Conservation (phyloP, 331 rosid species). For the Pyracantha coccinea region DNA sequence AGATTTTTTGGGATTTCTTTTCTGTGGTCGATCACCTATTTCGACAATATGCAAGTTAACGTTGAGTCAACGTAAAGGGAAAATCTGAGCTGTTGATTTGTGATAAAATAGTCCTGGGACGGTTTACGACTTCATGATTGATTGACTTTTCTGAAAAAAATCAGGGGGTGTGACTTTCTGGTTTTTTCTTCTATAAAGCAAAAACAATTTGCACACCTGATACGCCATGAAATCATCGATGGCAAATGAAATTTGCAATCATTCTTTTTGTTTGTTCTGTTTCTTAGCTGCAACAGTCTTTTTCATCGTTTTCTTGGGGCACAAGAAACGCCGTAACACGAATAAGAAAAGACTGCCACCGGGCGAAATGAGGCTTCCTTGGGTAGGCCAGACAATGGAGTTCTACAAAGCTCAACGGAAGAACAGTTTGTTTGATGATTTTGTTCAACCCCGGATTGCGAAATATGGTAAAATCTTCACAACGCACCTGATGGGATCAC, state of each 20-base stretch:
- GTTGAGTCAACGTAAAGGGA: constrained; percentile 3
- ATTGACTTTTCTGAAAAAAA: constrained; percentile 21
- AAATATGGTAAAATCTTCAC: constrained; percentile 64
- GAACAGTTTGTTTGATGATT: constrained; percentile 52
- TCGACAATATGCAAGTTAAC: background rate
- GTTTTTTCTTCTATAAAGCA: constrained; percentile 18
- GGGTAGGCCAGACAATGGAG: constrained; percentile 76
- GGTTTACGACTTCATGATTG: constrained; percentile 19
- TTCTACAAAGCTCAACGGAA: constrained; percentile 61
- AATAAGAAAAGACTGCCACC: constrained; percentile 46
- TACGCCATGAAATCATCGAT: background rate
- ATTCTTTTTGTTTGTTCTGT: constrained; percentile 19
- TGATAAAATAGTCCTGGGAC: background rate
- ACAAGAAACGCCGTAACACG: constrained; percentile 8
- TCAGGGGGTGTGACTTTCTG: constrained; percentile 22
- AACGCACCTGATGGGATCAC: constrained; percentile 23
- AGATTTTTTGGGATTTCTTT: constrained; percentile 1
- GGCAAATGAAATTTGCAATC: constrained; percentile 1
- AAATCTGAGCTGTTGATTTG: background rate
- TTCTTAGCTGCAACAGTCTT: constrained; percentile 20
- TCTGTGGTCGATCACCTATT: background rate
- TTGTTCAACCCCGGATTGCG: constrained; percentile 38
- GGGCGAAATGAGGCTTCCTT: constrained; percentile 69
- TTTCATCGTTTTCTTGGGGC: constrained; percentile 20
- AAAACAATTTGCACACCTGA: background rate